Evolutionary conservation across 345 rosid genomes (phyloP), one percentile per base, ranked within the genome.

Genomic region (Brassica nigra): DNA sequence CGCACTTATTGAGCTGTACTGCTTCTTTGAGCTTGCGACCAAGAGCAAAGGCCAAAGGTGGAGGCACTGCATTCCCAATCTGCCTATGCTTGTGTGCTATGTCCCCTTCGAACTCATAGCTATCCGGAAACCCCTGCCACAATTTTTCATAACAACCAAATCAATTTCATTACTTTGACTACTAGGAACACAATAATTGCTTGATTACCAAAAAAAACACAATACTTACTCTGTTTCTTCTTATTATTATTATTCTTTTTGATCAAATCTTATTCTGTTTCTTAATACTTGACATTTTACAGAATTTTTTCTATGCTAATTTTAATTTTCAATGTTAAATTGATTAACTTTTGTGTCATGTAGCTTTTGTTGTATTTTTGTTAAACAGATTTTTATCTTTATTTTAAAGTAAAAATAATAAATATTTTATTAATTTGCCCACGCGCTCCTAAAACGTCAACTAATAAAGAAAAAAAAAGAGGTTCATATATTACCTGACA

Each of bases 51-150:
- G 97, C 97, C 83, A 94, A 80, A 1, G 92, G 88, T 18, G 98
- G 97, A 55, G 98, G 98, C 3, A 94, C 98, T 2, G 98, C 98
- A 79, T 94, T 94, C 52, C 98, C 98, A 14, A 94, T 90, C 84
- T 94, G 98, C 73, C 91, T 81, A 71, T 94, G 97, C 82, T 82
- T 92, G 84, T 89, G 86, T 20, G 58, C 85, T 58, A 89, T 87
- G 70, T 68, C 88, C 66, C 98, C 98, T 2, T 84, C 30, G 77
- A 92, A 94, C 75, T 79, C 76, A 55, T 88, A 94, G 77, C 85
- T 76, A 73, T 92, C 98, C 1, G 89, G 95, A 84, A 94, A 94
- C 16, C 98, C 98, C 98, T 94, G 86, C 28, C 80, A 73, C 31
- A 70, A 10, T 14, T 34, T 73, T 73, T 31, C 9, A 42, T 5